Conservation (phyloP, 2,329 filamentous ascomycete species). For the Neonectria neomacrospora region DNA sequence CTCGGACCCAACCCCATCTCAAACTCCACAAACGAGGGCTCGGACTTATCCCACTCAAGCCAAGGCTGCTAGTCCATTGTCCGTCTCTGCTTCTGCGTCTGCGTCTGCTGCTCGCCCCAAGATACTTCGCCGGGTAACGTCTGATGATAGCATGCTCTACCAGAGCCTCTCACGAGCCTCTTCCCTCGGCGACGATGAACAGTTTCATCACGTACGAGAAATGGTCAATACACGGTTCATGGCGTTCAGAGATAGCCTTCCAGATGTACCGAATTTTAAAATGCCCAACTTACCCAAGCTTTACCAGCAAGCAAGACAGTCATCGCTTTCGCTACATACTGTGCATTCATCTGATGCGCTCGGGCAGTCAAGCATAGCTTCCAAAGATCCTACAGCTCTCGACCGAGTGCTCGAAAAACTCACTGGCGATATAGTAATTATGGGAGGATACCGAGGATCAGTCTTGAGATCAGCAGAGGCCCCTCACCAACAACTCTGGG, state of each 20-base stretch:
- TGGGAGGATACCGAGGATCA: constrained; percentile 92
- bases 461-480: constrained; percentile 85
- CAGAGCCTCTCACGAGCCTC: constrained; percentile 81
- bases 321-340: constrained; percentile 48
- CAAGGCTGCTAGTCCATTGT: constrained; percentile 18
- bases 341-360: constrained; percentile 43
- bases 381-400: constrained; percentile 50
- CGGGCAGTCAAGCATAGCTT: constrained; percentile 37
- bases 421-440: constrained; percentile 85
- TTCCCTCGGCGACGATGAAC: constrained; percentile 83
- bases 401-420: constrained; percentile 72
- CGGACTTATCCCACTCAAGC: constrained; percentile 27
- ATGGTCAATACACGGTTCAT: constrained; percentile 91
- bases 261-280: constrained; percentile 82
- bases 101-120: constrained; percentile 37
- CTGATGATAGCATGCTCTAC: constrained; percentile 81
- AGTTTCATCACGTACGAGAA: constrained; percentile 82
- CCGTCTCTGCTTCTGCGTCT: constrained; percentile 21
- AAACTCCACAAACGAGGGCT: constrained; percentile 24
- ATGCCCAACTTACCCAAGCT: constrained; percentile 71
- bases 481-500: constrained; percentile 90
- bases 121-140: constrained; percentile 50
- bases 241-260: constrained; percentile 87
- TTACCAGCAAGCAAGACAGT: constrained; percentile 47
- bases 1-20: constrained; percentile 12